phyloP scores from a whole-genome alignment of 2,329 filamentous ascomycete genomes.

The Aphanocladium album region DNA sequence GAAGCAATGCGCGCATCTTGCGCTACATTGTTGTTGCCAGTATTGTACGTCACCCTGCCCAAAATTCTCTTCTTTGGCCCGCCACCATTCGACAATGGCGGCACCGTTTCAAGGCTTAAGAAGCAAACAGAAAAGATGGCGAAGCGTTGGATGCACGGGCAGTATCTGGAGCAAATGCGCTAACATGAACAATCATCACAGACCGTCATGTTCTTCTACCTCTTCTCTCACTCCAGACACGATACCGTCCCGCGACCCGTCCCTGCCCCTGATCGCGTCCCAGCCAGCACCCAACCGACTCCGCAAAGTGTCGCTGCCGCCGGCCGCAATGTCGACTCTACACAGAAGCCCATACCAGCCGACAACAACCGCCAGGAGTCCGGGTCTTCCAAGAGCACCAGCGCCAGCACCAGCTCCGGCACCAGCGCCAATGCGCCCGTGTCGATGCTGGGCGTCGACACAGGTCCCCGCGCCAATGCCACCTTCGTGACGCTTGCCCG shows the following conservation, averaged over 20 bases:
- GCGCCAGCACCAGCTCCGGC: constrained; percentile 35
- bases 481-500: constrained; percentile 95
- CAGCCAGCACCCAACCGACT: constrained; percentile 17
- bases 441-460: constrained; percentile 46
- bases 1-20: constrained; percentile 68
- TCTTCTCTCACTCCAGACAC: constrained; percentile 60
- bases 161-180: neutral
- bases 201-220: constrained; percentile 72
- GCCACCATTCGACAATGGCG: constrained; percentile 12
- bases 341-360: constrained; percentile 22
- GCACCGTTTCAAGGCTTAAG: neutral
- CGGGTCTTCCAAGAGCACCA: constrained; percentile 48
- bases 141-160: neutral
- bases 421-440: constrained; percentile 46
- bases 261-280: constrained; percentile 16
- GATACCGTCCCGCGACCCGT: constrained; percentile 25
- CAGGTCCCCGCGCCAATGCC: constrained; percentile 82
- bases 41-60: constrained; percentile 57
- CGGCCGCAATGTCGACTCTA: constrained; percentile 10
- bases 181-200: constrained; percentile 24
- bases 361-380: constrained; percentile 21
- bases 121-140: neutral
- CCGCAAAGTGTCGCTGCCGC: neutral
- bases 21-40: constrained; percentile 76
- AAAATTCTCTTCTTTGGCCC: constrained; percentile 14